These are phyloP conservation scores for Strobilomyces dryophilus DNA, from an alignment of 768 basidiomycete genomes.

Conservation along the genomic window DNA sequence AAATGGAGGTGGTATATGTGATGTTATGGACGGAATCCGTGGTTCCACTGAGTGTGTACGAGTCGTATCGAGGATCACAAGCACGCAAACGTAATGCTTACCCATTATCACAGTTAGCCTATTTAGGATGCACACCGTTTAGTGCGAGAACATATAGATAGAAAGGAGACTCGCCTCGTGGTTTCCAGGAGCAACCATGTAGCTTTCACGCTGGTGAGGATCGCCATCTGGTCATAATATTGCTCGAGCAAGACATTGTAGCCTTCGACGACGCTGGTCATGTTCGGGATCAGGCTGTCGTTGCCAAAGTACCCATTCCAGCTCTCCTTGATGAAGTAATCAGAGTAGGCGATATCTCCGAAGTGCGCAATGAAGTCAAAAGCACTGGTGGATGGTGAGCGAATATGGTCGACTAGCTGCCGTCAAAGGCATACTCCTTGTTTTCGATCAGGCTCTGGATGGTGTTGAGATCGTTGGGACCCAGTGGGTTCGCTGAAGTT, in stretches of 20 bases:
- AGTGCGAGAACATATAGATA: not conserved
- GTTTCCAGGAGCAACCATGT: slow-evolving; percentile 27
- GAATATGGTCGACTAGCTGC: too few relatives aligned
- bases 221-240: slow-evolving; percentile 26
- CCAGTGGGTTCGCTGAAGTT: slow-evolving; percentile 19
- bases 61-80: not conserved
- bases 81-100: slow-evolving; percentile 4
- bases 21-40: slow-evolving; percentile 22
- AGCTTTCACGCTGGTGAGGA: slow-evolving; percentile 21
- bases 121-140: not conserved
- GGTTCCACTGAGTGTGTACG: slow-evolving; percentile 14
- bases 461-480: slow-evolving; percentile 23
- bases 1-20: slow-evolving; percentile 25
- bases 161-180: slow-evolving; percentile 17
- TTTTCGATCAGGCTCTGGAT: slow-evolving; percentile 29
- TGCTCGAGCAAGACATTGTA: slow-evolving; percentile 25
- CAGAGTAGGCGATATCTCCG: slow-evolving; percentile 26
- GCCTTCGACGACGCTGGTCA: slow-evolving; percentile 22
- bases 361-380: slow-evolving; percentile 25
- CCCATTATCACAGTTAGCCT: slow-evolving; percentile 30
- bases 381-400: slow-evolving; percentile 16
- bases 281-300: slow-evolving; percentile 22
- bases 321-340: slow-evolving; percentile 28
- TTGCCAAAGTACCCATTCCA: slow-evolving; percentile 30
- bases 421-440: slow-evolving; percentile 19